Base-by-base conservation (phyloP, 2,329 filamentous ascomycete genomes). In the Diplocarpon rosae region DNA sequence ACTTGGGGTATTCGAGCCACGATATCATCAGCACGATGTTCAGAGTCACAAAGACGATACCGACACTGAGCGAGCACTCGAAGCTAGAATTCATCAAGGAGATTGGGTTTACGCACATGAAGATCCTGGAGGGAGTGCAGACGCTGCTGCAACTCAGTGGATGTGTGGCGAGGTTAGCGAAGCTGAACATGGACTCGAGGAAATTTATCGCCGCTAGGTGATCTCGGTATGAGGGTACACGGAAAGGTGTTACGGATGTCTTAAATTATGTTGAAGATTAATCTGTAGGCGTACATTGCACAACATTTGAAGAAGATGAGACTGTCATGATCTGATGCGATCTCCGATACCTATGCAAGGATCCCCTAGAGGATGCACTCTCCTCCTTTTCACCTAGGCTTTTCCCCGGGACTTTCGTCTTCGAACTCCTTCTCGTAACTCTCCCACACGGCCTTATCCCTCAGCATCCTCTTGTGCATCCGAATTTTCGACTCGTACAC, bases 11-110 rank as follows among this genome's bases (percentile, higher is more conserved):
- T 68, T 95, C 87, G n/a, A 93, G 87, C 56, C 90, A 98, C 68
- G 92, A 98, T 64, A 95, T 98, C 57, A 93, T 98, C 65, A 93
- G 85, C 67, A 98, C 90, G 50, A 98, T 98, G 92, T 96, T 98
- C 72, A 82, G 83, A 60, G 92, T 98, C 48, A 96, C 92, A 37
- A 98, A 96, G 71, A 93, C 88, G 1, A 88, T 96, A 48, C 85
- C 86, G 1, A 87, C 83, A 1, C 69, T 98, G 45, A 92, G 87
- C 54, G 92, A 98, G 66, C 88, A 96, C 64, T 80, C 88, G 13
- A 95, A 95, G 69, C 71, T 98, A 50, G 90, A 96, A 62, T 98
- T 96, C 57, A 94, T 96, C 68, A 90, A 88, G 68, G 92, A 95
- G 67, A 98, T 98, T 65, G 92, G 92, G 42, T 96, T 96, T 65